Evolutionary conservation across 805 yeast species (phyloP).

Genomic region (Wickerhamiella siamensis): DNA sequence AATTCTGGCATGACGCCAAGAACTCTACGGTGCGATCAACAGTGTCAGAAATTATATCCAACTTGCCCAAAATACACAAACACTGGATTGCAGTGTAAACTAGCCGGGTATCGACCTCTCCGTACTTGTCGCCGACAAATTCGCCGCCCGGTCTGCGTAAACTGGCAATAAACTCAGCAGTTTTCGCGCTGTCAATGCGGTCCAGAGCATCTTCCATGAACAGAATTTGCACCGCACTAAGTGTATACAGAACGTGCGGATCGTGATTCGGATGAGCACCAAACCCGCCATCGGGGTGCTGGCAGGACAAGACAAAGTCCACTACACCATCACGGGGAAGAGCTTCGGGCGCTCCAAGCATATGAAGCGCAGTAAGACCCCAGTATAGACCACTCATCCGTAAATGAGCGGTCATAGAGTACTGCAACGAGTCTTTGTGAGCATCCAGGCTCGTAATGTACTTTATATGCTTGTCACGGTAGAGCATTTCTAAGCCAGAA

Average conservation of each 20-base stretch:
- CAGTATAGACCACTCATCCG: constrained; percentile 84
- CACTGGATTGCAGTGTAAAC: constrained; percentile 69
- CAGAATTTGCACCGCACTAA: constrained; percentile 75
- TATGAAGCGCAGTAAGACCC: constrained; percentile 71
- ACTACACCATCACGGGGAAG: constrained; percentile 51
- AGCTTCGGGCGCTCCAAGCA: constrained; percentile 41
- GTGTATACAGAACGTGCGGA: constrained; percentile 69
- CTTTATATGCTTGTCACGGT: constrained; percentile 39
- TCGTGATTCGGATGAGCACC: constrained; percentile 86
- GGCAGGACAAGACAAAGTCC: constrained; percentile 56
- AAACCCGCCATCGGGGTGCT: constrained; percentile 46
- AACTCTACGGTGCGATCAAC: constrained; percentile 48
- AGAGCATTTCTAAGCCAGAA: constrained; percentile 3
- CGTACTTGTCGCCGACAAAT: constrained; percentile 79
- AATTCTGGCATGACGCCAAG: constrained; percentile 60
- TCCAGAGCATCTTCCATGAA: constrained; percentile 49
- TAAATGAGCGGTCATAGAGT: constrained; percentile 83
- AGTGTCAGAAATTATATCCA: constrained; percentile 26
- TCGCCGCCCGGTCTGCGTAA: constrained; percentile 53
- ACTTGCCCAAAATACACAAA: constrained; percentile 50
- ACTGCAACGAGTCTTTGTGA: constrained; percentile 47
- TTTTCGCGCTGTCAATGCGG: constrained; percentile 22
- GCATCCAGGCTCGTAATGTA: constrained; percentile 43
- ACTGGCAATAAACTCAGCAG: constrained; percentile 25
- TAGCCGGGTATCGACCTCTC: constrained; percentile 87